phyloP scores from a whole-genome alignment of 768 basidiomycete genomes.

The Mycena belliarum region DNA sequence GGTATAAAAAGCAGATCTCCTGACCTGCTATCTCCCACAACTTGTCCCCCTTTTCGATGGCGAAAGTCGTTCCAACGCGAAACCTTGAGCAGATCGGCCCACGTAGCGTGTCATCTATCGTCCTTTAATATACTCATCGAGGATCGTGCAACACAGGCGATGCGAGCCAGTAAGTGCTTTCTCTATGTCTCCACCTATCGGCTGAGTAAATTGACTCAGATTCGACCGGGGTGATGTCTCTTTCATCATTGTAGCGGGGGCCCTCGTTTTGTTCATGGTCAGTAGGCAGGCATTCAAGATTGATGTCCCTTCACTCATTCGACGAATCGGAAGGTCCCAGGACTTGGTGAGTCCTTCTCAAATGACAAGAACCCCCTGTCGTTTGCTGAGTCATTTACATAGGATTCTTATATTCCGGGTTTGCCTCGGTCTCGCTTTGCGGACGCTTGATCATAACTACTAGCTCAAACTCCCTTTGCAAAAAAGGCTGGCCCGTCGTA shows the following conservation, averaged over 20 bases:
- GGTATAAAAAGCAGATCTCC: neutral
- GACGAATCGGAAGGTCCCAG: neutral
- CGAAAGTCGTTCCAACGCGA: neutral
- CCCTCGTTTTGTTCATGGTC: constrained; percentile 77
- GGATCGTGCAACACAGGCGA: constrained; percentile 8
- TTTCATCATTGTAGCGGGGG: constrained; percentile 67
- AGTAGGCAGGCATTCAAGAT: constrained; percentile 52
- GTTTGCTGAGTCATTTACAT: neutral
- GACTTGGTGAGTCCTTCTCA: constrained; percentile 37
- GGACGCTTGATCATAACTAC: too few relatives aligned
- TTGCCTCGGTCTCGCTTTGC: too few relatives aligned
- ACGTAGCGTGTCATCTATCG: neutral
- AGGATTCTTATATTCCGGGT: constrained; percentile 76
- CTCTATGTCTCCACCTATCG: too few relatives aligned
- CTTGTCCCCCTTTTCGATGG: neutral
- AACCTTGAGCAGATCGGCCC: neutral
- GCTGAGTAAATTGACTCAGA: constrained; percentile 31
- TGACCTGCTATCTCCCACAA: too few relatives aligned
- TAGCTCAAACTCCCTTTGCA: too few relatives aligned
- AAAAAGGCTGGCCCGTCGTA: constrained; percentile 70
- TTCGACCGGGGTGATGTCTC: constrained; percentile 73
- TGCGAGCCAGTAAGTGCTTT: constrained; percentile 8
- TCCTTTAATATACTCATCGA: neutral
- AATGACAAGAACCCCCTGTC: constrained; percentile 5
- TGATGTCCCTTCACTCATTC: neutral